These are phyloP conservation scores for Ustilago bromivora DNA, from an alignment of 1,284 basidiomycete genomes.

Conservation along the genomic window DNA sequence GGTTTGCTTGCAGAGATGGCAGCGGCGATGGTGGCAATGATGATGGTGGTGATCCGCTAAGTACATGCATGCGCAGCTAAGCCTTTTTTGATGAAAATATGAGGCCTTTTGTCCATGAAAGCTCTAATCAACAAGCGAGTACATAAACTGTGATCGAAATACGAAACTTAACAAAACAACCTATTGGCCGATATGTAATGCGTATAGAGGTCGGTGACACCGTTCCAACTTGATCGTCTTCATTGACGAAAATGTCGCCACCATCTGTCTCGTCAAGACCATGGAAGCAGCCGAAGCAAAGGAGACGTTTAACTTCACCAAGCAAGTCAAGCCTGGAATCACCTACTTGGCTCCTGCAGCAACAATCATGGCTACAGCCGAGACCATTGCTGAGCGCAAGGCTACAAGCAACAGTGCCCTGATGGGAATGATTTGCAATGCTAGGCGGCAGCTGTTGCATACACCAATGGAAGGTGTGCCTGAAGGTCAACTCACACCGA, in stretches of 20 bases:
- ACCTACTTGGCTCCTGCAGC: constrained; percentile 39
- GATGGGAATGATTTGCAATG: constrained; percentile 47
- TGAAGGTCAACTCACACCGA: constrained; percentile 14
- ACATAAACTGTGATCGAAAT: too few species aligned
- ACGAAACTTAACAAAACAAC: too few species aligned
- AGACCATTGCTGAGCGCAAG: constrained; percentile 34
- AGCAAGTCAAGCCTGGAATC: constrained; percentile 17
- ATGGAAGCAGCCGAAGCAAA: constrained; percentile 10
- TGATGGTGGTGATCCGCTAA: too few species aligned
- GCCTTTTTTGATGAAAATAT: too few species aligned
- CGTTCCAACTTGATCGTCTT: constrained; percentile 5
- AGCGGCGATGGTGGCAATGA: too few species aligned
- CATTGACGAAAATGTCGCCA: background rate
- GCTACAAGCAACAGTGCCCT: constrained; percentile 28
- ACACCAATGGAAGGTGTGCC: background rate
- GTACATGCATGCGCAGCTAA: too few species aligned
- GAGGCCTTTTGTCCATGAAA: too few species aligned
- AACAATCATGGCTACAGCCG: constrained; percentile 27
- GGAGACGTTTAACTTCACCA: constrained; percentile 17
- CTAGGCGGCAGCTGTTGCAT: constrained; percentile 30
- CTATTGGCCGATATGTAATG: too few species aligned
- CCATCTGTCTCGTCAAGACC: constrained; percentile 22
- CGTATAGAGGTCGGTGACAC: too few species aligned
- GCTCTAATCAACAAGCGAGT: too few species aligned
- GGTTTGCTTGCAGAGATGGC: too few species aligned